These are phyloP conservation scores for Candida freyschussii DNA, from an alignment of 1,139 yeast genomes.

Conservation along the genomic window DNA sequence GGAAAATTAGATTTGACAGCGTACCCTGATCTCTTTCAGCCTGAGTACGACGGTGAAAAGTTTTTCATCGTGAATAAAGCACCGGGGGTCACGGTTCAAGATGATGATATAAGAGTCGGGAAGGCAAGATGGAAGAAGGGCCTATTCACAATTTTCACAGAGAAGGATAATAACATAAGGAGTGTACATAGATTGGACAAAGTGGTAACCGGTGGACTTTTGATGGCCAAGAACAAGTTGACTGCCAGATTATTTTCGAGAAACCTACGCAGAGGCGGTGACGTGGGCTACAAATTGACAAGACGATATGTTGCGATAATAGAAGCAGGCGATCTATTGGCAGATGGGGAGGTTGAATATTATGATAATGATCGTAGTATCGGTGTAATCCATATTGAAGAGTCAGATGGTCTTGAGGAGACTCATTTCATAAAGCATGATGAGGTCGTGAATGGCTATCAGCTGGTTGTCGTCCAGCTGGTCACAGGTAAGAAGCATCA, in stretches of 20 bases:
- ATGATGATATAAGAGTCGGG: slow-evolving; percentile 8
- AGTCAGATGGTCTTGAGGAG: slow-evolving; percentile 10
- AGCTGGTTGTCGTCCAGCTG: slow-evolving; percentile 31
- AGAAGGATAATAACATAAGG: slow-evolving; percentile 18
- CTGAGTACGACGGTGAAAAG: slow-evolving; percentile 12
- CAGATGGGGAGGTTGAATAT: neutral
- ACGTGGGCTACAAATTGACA: slow-evolving; percentile 28
- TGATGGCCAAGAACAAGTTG: slow-evolving; percentile 29
- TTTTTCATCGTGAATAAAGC: slow-evolving; percentile 20
- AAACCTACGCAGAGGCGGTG: slow-evolving; percentile 30
- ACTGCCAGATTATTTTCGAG: slow-evolving; percentile 30
- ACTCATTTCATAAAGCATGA: slow-evolving; percentile 17
- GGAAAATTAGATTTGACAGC: slow-evolving; percentile 3
- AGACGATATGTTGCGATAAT: slow-evolving; percentile 21
- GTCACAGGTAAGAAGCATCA: slow-evolving; percentile 45
- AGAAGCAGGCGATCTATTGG: slow-evolving; percentile 4
- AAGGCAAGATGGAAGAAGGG: slow-evolving; percentile 9
- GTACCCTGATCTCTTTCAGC: slow-evolving; percentile 6
- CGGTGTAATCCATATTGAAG: slow-evolving; percentile 8
- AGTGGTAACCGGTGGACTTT: slow-evolving; percentile 35
- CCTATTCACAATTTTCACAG: slow-evolving; percentile 9
- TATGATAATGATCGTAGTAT: slow-evolving; percentile 1
- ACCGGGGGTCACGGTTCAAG: slow-evolving; percentile 19
- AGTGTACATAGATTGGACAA: slow-evolving; percentile 34
- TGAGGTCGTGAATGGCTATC: neutral